Evolutionary conservation across 2,329 filamentous ascomycete genomes (phyloP), one percentile per base, ranked within the genome.

Genomic region (Metarhizium sp.): DNA sequence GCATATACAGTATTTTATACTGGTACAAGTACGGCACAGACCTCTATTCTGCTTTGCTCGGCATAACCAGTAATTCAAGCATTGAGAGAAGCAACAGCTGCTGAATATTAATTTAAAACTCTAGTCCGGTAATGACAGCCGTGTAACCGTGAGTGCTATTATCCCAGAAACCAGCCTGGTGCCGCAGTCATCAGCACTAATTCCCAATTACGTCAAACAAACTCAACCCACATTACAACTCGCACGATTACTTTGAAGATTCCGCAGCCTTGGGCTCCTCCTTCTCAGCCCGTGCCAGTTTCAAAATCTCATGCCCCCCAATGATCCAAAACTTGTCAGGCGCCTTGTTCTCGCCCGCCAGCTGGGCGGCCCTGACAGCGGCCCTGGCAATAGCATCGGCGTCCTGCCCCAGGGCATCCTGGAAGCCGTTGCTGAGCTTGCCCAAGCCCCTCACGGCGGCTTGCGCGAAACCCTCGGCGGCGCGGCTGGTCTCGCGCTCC

Each of bases 321-420:
- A 91, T 25, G 10, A 82, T 63, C 85, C 85, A 88, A 58, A 68
- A 81, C 75, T 77, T 82, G 68, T 65, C 75, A 54, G 75, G 78
- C n/a, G 78, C 80, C 69, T 79, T 81, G 56, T 81, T 81, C 69
- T 81, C 75, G 58, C 75, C 75, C 1, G 81, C 83, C 52, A 86
- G 67, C 60, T 80, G 64, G 8, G 75, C 79, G 1, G 85, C 87
- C 52, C 72, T 73, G 2, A 88, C 80, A 3, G 85, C 85, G 13
- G 87, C 86, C 59, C 78, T 77, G 2, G 75, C 87, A 70, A 95
- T 90, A 38, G 87, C 80, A 55, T 85, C 79, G 5, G 81, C 84
- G 52, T 94, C 88, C 73, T 94, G 88, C 2, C 83, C 88, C 69
- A 88, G 78, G 6, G 68, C 71, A 65, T 95, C 84, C 72, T 84